Conservation (phyloP, 164 flowering plant genomes). For the Vitis vinifera region DNA sequence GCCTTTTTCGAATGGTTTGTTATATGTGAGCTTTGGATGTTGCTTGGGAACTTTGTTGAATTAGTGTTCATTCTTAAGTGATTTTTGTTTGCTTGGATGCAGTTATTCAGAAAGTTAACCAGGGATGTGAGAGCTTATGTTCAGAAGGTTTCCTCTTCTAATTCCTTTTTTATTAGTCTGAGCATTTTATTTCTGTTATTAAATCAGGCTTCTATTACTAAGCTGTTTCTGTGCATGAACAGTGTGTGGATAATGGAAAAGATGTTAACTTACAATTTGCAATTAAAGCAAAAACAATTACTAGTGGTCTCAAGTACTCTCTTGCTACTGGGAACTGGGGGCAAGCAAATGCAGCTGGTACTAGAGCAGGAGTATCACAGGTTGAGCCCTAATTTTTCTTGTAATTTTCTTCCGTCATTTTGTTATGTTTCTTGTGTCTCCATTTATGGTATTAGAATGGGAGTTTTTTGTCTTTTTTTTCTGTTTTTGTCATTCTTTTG, state of each 20-base stretch:
- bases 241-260: constrained; percentile 98
- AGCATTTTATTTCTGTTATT: background rate
- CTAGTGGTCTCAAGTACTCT: constrained; percentile 96
- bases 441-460: too few relatives aligned
- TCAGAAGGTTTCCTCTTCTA: constrained; percentile 62
- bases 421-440: background rate
- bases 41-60: constrained; percentile 8
- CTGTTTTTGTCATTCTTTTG: too few relatives aligned
- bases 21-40: background rate
- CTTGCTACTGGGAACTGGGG: constrained; percentile 99
- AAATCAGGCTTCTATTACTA: background rate
- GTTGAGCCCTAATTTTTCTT: constrained; percentile 26
- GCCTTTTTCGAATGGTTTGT: constrained; percentile 89
- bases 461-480: too few relatives aligned
- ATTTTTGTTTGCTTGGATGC: constrained; percentile 29
- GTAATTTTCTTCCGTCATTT: background rate
- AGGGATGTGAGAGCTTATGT: constrained; percentile 94
- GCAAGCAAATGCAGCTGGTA: constrained; percentile 98
- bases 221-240: constrained; percentile 18
- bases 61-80: constrained; percentile 4
- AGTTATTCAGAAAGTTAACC: constrained; percentile 94
- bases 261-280: constrained; percentile 96
- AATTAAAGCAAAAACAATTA: constrained; percentile 94
- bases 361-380: constrained; percentile 99
- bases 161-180: background rate